A percentile compares a stretch with the other conserved stretches of the same genome.
These are phyloP conservation scores for Pycnococcus provasolii DNA, from an alignment of 139 green algal species.

Conservation along the genomic window DNA sequence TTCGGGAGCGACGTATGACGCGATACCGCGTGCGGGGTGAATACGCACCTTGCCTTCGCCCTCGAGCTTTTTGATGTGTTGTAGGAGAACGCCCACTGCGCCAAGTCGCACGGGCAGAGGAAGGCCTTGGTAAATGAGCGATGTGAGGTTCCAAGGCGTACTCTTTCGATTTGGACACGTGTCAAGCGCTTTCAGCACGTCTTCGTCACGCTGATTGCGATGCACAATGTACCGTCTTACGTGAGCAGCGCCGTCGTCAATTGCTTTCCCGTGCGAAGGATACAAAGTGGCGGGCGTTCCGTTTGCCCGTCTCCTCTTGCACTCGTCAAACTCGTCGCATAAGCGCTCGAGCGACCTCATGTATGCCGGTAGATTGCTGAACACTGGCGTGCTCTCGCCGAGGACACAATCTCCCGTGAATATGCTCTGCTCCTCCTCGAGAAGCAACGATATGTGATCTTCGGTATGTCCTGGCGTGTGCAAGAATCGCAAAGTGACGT, in stretches of 20 bases:
- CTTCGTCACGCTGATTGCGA: neutral
- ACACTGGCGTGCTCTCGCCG: constrained; percentile 6
- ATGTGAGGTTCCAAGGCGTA: too few species aligned
- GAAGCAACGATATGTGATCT: constrained; percentile 10
- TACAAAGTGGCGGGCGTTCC: neutral
- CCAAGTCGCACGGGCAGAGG: too few species aligned
- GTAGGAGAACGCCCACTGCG: too few species aligned
- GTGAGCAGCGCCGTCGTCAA: neutral
- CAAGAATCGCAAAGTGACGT: constrained; percentile 8
- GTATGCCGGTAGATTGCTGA: constrained; percentile 1
- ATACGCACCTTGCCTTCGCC: too few species aligned
- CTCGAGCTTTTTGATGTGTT: too few species aligned
- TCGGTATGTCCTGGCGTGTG: constrained; percentile 16
- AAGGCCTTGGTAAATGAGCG: too few species aligned
- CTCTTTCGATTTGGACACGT: too few species aligned
- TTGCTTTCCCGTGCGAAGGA: neutral
- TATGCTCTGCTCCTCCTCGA: constrained; percentile 16
- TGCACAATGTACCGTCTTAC: constrained; percentile 4
- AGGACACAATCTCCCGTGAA: constrained; percentile 20
- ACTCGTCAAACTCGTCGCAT: neutral
- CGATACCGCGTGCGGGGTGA: too few species aligned
- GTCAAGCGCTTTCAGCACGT: too few species aligned
- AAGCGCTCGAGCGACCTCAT: neutral
- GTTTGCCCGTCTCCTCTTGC: neutral
- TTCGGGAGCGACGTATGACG: too few species aligned